Evolutionary conservation across 148 eudicot genomes (phyloP), one percentile per base, ranked within the genome.

Genomic region (Simmondsia chinensis): DNA sequence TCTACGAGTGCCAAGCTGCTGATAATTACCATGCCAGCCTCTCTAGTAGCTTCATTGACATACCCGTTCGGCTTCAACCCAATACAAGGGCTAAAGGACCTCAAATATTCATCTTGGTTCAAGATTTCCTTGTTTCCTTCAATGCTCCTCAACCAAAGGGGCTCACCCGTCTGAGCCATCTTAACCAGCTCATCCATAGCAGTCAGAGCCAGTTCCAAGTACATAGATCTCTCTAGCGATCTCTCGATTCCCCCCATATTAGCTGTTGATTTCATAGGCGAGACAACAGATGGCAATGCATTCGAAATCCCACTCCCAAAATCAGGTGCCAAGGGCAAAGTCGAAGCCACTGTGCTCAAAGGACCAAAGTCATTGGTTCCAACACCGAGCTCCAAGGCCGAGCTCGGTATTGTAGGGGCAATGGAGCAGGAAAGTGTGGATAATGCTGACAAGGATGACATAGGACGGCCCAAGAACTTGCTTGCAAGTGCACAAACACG

Each of bases 1-100:
- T 89, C 95, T 12, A 89, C 97, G n/a, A 89, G 93, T 33, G 95
- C 95, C 53, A 79, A 63, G 31, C 97, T 79, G 30, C 81, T 89
- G 71, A 89, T 84, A 40, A 89, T 89, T 12, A 84, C 93, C 93
- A 81, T 68, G 12, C 88, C 95, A 8, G 71, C 71, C 69, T 89
- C 97, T 43, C 95, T 81, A 3, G 88, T 75, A 50, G 85, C 87
- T 54, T 89, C 97, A 5, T 70, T 49, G 9, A 82, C 77, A 53
- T 64, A 89, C 0, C 85, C 87, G 61, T 74, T 76, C 3, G 97
- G 88, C 66, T 73, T 81, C 66, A 72, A 21, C 0, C 97, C 95
- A 48, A 75, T 69, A 53, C 80, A 73, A 64, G 93, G 74, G 65
- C 47, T 49, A 24, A 78, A 66, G 6, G 60, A 42, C 43, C 88